A percentile compares a stretch with the other conserved stretches of the same genome.
These are phyloP conservation scores for Sporothrix phasma DNA, from an alignment of 2,329 filamentous ascomycete genomes.

Conservation along the genomic window DNA sequence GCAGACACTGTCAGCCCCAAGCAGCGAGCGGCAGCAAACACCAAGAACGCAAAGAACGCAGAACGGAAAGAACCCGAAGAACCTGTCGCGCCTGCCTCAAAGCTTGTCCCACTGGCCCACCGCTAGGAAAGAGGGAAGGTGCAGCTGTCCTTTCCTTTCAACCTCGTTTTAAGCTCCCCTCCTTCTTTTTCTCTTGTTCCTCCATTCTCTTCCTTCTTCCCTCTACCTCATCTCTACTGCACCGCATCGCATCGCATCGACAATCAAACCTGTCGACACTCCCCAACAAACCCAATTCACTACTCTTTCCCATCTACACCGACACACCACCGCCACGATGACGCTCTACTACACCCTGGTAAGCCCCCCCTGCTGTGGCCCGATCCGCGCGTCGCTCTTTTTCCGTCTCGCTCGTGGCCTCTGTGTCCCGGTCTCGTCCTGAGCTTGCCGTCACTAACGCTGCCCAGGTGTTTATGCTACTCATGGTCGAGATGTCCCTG, in stretches of 20 bases:
- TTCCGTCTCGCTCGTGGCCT: background rate
- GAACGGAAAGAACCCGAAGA: no score
- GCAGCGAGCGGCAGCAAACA: background rate
- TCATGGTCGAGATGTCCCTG: constrained; percentile 73
- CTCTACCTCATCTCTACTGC: background rate
- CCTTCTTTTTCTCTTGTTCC: background rate
- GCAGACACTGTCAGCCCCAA: constrained; percentile 7
- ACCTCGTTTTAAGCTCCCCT: background rate
- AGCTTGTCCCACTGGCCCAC: background rate
- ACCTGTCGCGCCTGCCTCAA: background rate
- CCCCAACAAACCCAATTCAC: background rate
- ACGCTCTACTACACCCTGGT: constrained; percentile 50
- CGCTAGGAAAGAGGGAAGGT: constrained; percentile 4
- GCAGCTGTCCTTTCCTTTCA: background rate
- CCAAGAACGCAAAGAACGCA: no score
- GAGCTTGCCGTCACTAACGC: background rate
- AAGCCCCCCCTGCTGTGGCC: background rate
- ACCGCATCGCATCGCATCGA: background rate
- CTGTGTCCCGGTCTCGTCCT: background rate
- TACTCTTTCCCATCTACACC: background rate
- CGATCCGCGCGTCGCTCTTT: background rate
- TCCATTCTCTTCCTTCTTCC: background rate
- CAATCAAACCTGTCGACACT: background rate
- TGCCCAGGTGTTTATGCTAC: constrained; percentile 65
- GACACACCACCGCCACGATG: constrained; percentile 32